Evolutionary conservation across 495 filamentous ascomycete species (phyloP).

Genomic region (Glarea lozoyensis): DNA sequence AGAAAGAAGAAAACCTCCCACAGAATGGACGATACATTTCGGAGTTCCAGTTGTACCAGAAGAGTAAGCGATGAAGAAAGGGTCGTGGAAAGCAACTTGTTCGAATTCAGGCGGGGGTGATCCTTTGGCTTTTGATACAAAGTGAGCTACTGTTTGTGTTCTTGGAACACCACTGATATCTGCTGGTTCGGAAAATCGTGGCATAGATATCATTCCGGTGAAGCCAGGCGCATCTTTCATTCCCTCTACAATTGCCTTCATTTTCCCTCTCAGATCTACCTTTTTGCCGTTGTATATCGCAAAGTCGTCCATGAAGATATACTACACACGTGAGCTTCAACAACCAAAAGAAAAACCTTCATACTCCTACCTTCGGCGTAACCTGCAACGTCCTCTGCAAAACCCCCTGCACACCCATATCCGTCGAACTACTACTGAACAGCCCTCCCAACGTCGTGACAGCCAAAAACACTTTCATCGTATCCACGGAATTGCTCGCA

Average conservation of each 20-base stretch:
- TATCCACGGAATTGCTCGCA: constrained; percentile 65
- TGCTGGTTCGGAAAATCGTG: constrained; percentile 49
- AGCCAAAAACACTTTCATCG: constrained; percentile 56
- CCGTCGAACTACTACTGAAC: constrained; percentile 64
- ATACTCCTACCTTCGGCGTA: constrained; percentile 35
- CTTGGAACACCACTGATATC: constrained; percentile 49
- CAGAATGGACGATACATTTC: constrained; percentile 67
- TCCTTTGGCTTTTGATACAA: constrained; percentile 35
- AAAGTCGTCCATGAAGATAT: constrained; percentile 69
- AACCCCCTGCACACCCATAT: constrained; percentile 72
- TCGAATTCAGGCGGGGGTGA: constrained; percentile 41
- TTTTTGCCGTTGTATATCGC: constrained; percentile 72
- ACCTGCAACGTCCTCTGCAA: constrained; percentile 66
- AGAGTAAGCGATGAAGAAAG: constrained; percentile 64
- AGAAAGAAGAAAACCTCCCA: constrained; percentile 52
- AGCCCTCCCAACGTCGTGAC: constrained; percentile 57
- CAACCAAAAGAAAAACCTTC: background rate
- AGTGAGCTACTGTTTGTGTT: constrained; percentile 42
- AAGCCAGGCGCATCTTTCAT: constrained; percentile 52
- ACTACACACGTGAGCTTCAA: constrained; percentile 23
- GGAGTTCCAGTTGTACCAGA: constrained; percentile 65
- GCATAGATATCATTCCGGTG: constrained; percentile 53
- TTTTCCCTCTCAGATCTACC: constrained; percentile 63
- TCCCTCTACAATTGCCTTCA: constrained; percentile 53
- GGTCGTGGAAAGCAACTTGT: constrained; percentile 55